phyloP scores from a whole-genome alignment of 192 early-diverging fungal species.

The Coemansia sp. region DNA sequence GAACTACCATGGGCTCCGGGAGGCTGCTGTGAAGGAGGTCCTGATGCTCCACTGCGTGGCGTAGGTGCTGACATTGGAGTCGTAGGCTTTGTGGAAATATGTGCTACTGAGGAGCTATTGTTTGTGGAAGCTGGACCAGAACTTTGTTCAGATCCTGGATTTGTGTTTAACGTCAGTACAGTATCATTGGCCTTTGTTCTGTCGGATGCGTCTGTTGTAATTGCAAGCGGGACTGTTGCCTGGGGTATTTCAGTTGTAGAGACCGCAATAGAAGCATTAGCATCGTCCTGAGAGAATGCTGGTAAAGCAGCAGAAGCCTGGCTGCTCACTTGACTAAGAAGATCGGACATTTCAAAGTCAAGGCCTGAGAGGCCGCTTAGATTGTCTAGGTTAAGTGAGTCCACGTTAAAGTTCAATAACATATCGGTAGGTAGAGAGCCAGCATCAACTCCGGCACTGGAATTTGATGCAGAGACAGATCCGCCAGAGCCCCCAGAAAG shows the following conservation, averaged over 20 bases:
- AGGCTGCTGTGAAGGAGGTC: background rate
- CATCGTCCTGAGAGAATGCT: background rate
- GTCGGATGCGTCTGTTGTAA: background rate
- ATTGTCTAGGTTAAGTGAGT: conserved; percentile 41
- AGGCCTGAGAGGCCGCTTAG: conserved; percentile 27
- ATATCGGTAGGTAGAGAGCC: conserved; percentile 6
- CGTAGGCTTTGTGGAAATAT: background rate
- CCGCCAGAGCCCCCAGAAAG: conserved; percentile 8
- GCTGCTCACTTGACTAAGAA: conserved; percentile 44
- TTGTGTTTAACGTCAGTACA: too few relatives aligned
- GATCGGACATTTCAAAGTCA: conserved; percentile 45
- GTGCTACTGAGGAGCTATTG: too few relatives aligned
- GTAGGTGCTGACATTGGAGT: background rate
- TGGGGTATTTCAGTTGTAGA: background rate
- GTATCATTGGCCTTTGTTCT: too few relatives aligned
- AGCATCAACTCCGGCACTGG: background rate
- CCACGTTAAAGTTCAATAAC: conserved; percentile 42
- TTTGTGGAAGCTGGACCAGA: too few relatives aligned
- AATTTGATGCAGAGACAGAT: background rate
- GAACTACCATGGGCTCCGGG: background rate
- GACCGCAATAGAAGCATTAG: background rate
- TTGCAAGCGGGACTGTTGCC: conserved; percentile 3
- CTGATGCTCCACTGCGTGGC: background rate
- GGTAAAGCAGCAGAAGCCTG: background rate
- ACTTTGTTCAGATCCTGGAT: too few relatives aligned